Base-by-base conservation (phyloP, 495 filamentous ascomycete species). In the Aspergillus leporis region DNA sequence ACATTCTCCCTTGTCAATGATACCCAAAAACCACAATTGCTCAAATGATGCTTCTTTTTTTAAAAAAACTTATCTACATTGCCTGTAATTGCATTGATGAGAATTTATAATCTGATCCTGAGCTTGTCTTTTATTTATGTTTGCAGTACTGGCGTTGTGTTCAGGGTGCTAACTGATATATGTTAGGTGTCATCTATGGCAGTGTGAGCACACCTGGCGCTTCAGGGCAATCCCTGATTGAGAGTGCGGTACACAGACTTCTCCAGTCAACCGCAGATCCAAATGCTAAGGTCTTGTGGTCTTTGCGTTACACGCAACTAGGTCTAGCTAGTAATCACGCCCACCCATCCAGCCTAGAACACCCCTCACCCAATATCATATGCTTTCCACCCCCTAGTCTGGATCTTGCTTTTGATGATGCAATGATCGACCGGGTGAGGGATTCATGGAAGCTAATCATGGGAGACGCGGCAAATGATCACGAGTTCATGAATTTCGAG, bases 11-110 rank as follows among this genome's bases (percentile, higher is more conserved):
- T 31, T 58, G 59, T 56, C 45, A 59, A 67, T 43, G 25, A 55
- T 59, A 54, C 28, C 22, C 21, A 59, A 23, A 48, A 59, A 58
- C 36, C 58, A 59, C 66, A 47, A 60, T 60, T 74, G 72, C 77
- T 75, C 81, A 81, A 76, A 92, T 93, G 92, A 96, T 92, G 85
- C 88, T 77, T 79, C 70, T 63, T 65, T 77, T 78, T 63, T 14
- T 53, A 67, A 86, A 93, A 92, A n/a, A 88, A 93, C 91, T 97
- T 97, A 97, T 94, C 92, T 97, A 97, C 92, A 96, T 96, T 96
- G 90, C 87, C 92, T 91, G 90, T 85, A 85, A 82, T 74, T 77
- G 74, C 77, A 76, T 86, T 93, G 91, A 92, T 85, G 90, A 90
- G 80, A 85, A 66, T 58, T 61, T 81, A 89, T 85, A 90, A 85